Evolutionary conservation across 1,284 basidiomycete genomes (phyloP), one percentile per base, ranked within the genome.

Genomic region (Thecaphora thlaspeos): DNA sequence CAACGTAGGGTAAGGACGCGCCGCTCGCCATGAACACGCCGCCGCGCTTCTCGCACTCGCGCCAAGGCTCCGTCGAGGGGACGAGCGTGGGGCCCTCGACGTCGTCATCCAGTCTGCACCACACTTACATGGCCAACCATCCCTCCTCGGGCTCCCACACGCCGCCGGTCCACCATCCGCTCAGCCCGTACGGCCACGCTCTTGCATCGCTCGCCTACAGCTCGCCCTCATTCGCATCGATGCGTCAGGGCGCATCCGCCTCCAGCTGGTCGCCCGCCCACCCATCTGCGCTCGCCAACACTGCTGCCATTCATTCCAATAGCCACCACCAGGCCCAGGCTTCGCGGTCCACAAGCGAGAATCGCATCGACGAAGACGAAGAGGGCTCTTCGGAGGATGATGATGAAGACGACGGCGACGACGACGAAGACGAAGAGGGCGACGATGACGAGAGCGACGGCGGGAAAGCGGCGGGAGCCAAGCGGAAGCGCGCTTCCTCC

Each of bases 21-120:
- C n/a, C n/a, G n/a, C n/a, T n/a, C n/a, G 47, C 41, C 41, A 66
- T 66, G 63, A 66, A 66, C 47, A 66, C 63, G 14, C 59, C 63
- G 17, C 63, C 63, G 17, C 54, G 39, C 39, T 66, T 58, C 46
- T 66, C 63, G 14, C 63, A 61, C 34, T 66, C 63, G n/a, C 54
- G 63, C 19, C 63, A 66, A 48, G 55, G 63, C 48, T 66, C 63
- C 2, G 55, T 58, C 10, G 63, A 66, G 44, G 49, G 54, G 37
- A 55, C 21, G 8, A 15, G 23, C 21, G 40, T 19, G 10, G 40
- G n/a, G 34, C 46, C 57, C 34, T 44, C 47, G 21, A 40, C 51
- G n/a, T 57, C 62, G 15, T 48, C 48, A 2, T 52, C 63, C 2
- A 52, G 59, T 45, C 51, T 66, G 7, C 63, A 61, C n/a, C 62